A percentile compares a stretch with the other conserved stretches of the same genome.
phyloP scores from a whole-genome alignment of 345 rosid genomes.

The Psidium guajava region DNA sequence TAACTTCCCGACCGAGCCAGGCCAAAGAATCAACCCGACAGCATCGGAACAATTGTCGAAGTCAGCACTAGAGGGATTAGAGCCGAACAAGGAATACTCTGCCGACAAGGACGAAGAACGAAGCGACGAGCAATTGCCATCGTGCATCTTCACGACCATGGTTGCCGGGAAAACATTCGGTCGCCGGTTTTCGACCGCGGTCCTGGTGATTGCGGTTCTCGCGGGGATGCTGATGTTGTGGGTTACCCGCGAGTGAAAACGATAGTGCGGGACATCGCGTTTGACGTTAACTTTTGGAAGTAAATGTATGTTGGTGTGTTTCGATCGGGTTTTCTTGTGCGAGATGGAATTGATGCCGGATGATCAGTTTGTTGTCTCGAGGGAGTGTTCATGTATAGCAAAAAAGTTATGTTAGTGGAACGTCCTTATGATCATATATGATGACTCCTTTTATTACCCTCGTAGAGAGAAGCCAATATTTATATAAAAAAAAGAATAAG shows the following conservation, averaged over 20 bases:
- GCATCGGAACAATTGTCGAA: neutral
- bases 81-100: neutral
- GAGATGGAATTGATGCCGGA: neutral
- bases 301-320: neutral
- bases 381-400: neutral
- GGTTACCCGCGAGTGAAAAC: slow-evolving; percentile 4
- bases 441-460: neutral
- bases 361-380: neutral
- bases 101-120: neutral
- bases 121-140: neutral
- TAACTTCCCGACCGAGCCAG: slow-evolving; percentile 11
- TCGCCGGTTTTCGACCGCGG: neutral
- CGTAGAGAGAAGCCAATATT: neutral
- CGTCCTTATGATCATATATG: neutral
- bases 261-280: neutral
- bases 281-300: slow-evolving; percentile 4
- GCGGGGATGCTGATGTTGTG: slow-evolving; percentile 10
- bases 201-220: slow-evolving; percentile 3
- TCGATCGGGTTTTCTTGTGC: neutral
- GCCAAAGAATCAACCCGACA: slow-evolving; percentile 16
- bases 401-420: neutral
- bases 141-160: neutral
- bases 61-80: neutral
- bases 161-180: neutral
- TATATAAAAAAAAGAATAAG: no score